Evolutionary conservation across 805 yeast genomes (phyloP), one percentile per base, ranked within the genome.

Genomic region (Kurtzmaniella cleridarum): DNA sequence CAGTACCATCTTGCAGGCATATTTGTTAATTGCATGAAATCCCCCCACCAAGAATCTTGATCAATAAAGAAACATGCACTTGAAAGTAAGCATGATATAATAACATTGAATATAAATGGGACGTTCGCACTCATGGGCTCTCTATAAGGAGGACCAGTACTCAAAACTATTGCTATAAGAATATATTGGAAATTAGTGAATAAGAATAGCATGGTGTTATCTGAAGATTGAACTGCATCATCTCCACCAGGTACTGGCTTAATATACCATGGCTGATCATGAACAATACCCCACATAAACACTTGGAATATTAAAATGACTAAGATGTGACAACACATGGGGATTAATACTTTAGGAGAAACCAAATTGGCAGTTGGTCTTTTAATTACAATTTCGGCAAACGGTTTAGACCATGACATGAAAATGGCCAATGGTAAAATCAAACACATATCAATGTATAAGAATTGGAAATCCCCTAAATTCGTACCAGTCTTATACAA

Each of bases 381-480:
- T 54, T 89, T 90, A 28, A 66, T 60, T 10, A 77, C 76, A 24
- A 93, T 65, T 16, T 44, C 51, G 2, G 63, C 63, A 53, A 69
- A 81, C 0, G 99, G 95, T 50, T 80, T 78, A 1, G 97, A 82
- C 98, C 98, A 93, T 4, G 97, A 90, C 98, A 93, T 85, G 63
- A 90, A 89, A 5, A 93, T 80, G 0, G 98, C 98, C 54, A 93
- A 76, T 9, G 99, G 99, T 41, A 93, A 75, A 50, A 93, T 93
- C 57, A 93, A 67, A 45, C 86, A 79, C 59, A 93, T 60, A 63
- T 93, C 99, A 57, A 93, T 93, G 77, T 90, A 89, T 48, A 93
- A 66, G 55, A 91, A 93, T 63, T 93, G 98, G 66, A 93, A 90
- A 62, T 93, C 98, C 8, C 99, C 99, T 42, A 93, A 66, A 57